These are phyloP conservation scores for Elaphomyces granulatus DNA, from an alignment of 495 filamentous ascomycete genomes.

Conservation along the genomic window DNA sequence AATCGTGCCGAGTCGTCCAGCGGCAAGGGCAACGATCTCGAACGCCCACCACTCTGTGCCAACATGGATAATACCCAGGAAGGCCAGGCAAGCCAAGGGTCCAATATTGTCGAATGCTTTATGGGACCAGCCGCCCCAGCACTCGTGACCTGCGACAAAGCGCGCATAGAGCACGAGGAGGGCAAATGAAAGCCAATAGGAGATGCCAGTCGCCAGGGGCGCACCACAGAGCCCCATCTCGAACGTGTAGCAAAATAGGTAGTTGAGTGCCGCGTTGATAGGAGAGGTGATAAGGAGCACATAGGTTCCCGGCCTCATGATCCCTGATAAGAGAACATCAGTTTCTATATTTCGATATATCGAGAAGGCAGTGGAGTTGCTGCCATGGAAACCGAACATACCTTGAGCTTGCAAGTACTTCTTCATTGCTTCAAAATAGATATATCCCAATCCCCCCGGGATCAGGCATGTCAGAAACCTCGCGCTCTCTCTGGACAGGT, in stretches of 20 bases:
- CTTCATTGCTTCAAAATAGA: slow-evolving; percentile 86
- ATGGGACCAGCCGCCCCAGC: slow-evolving; percentile 71
- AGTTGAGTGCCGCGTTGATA: slow-evolving; percentile 63
- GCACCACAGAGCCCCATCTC: slow-evolving; percentile 62
- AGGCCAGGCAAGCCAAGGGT: slow-evolving; percentile 62
- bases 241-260: slow-evolving; percentile 62
- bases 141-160: slow-evolving; percentile 56
- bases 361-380: too few species aligned
- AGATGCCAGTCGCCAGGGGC: slow-evolving; percentile 68
- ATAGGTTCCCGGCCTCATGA: slow-evolving; percentile 80
- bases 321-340: slow-evolving; percentile 31
- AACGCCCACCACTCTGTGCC: slow-evolving; percentile 97
- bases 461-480: slow-evolving; percentile 65
- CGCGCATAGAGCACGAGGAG: slow-evolving; percentile 62
- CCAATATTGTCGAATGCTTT: slow-evolving; percentile 48
- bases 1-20: slow-evolving; percentile 70
- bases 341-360: background rate
- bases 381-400: slow-evolving; percentile 15
- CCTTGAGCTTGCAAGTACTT: slow-evolving; percentile 88
- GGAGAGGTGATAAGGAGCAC: slow-evolving; percentile 75
- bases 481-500: slow-evolving; percentile 60
- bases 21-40: slow-evolving; percentile 85
- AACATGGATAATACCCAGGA: slow-evolving; percentile 73
- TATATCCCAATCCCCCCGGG: slow-evolving; percentile 76
- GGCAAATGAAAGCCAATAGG: slow-evolving; percentile 77